Conservation (phyloP, 73 alveolate genomes). For the Breviolum minutum region DNA sequence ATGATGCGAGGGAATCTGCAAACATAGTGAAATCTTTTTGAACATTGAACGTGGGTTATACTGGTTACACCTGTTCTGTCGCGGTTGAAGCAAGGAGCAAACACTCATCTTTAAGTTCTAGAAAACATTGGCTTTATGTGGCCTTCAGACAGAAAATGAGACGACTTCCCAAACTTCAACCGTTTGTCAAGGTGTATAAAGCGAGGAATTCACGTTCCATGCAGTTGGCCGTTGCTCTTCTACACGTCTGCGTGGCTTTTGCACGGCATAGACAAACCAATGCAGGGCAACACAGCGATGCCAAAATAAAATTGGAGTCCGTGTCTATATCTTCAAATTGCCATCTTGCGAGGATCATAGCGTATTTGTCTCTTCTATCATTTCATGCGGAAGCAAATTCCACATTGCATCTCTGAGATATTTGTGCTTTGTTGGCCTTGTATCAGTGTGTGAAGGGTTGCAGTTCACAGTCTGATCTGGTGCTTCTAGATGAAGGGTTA, state of each 20-base stretch:
- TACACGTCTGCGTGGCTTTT: conserved; percentile 77
- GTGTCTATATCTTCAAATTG: not conserved
- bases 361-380: no score
- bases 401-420: no score
- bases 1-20: conserved; percentile 23
- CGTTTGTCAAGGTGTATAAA: conserved; percentile 56
- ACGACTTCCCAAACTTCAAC: conserved; percentile 2
- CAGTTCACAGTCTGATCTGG: conserved; percentile 35
- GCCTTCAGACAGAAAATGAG: no score
- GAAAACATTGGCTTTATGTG: not conserved
- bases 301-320: not conserved
- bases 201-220: conserved; percentile 74
- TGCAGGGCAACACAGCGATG: conserved; percentile 13
- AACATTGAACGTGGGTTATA: conserved; percentile 15
- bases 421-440: not conserved
- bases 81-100: conserved; percentile 11
- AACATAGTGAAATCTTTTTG: not conserved
- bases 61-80: conserved; percentile 47
- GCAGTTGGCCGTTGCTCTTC: conserved; percentile 59
- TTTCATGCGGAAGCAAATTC: no score
- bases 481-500: conserved; percentile 51
- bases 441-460: not conserved
- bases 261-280: conserved; percentile 73
- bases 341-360: no score
- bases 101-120: not conserved